phyloP scores from a whole-genome alignment of 257 asterid genomes.

The Forsythia suspensa region DNA sequence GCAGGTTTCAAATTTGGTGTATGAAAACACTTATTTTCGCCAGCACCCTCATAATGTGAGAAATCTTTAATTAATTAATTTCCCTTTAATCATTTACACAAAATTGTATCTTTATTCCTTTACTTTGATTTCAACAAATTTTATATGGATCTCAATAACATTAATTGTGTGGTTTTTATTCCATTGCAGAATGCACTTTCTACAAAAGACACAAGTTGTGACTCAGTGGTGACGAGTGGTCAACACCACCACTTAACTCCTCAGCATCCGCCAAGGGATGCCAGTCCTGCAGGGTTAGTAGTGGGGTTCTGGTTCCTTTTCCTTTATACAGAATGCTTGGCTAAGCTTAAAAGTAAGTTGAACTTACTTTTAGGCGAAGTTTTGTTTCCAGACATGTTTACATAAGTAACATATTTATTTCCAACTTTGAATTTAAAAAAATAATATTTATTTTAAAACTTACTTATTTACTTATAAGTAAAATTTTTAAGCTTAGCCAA shows the following conservation, averaged over 20 bases:
- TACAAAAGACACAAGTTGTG: conserved; percentile 85
- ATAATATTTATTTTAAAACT: too few species aligned
- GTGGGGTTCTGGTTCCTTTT: conserved; percentile 30
- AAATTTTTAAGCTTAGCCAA: background rate
- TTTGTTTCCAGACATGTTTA: background rate
- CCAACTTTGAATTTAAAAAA: background rate
- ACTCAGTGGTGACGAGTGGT: conserved; percentile 89
- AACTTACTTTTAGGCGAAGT: background rate
- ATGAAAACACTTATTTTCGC: conserved; percentile 77
- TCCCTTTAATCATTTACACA: background rate
- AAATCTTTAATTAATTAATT: background rate
- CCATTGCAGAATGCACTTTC: conserved; percentile 59
- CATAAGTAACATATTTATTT: background rate
- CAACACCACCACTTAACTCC: conserved; percentile 74
- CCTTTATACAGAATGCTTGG: background rate
- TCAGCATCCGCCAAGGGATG: conserved; percentile 94
- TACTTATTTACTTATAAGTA: background rate
- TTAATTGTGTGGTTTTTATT: background rate
- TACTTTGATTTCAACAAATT: conserved; percentile 6
- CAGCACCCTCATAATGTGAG: conserved; percentile 63
- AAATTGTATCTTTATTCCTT: conserved; percentile 1
- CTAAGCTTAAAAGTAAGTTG: background rate
- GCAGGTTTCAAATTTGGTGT: conserved; percentile 84
- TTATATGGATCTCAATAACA: background rate
- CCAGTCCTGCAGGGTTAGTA: conserved; percentile 97